These are phyloP conservation scores for Mucor mucedo DNA, from an alignment of 371 early-diverging fungal genomes.

Conservation along the genomic window DNA sequence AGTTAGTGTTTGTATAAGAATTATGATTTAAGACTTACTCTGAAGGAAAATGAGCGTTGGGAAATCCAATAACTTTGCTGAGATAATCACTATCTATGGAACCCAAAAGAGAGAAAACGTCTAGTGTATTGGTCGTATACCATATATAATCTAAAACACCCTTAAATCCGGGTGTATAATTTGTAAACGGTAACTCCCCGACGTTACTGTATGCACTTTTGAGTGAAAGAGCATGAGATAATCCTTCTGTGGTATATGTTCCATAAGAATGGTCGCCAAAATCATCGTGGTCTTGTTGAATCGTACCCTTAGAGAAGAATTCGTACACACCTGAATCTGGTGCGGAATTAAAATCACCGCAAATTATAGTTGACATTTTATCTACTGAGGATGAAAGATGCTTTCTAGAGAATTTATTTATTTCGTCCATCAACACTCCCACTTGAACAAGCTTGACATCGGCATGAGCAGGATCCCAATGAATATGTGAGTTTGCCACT, in stretches of 20 bases:
- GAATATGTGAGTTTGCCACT: conserved; percentile 93
- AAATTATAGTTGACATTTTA: conserved; percentile 73
- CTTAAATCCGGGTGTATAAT: conserved; percentile 90
- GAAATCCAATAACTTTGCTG: conserved; percentile 88
- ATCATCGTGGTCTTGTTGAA: conserved; percentile 85
- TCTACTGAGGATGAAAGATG: conserved; percentile 45
- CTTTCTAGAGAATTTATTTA: conserved; percentile 65
- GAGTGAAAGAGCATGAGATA: conserved; percentile 80
- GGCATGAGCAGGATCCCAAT: conserved; percentile 92
- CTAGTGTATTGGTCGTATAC: conserved; percentile 80
- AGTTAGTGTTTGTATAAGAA: neutral
- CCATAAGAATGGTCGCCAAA: conserved; percentile 85
- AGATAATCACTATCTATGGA: conserved; percentile 86
- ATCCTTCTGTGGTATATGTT: conserved; percentile 83
- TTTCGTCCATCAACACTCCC: conserved; percentile 92
- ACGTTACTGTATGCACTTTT: conserved; percentile 83
- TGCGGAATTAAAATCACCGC: conserved; percentile 98
- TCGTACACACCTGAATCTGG: conserved; percentile 94
- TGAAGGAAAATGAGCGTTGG: conserved; percentile 92
- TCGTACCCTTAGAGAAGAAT: conserved; percentile 72
- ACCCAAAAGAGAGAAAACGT: conserved; percentile 84
- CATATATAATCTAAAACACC: conserved; percentile 99
- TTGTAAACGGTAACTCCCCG: conserved; percentile 90
- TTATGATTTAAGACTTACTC: conserved; percentile 64
- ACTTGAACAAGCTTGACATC: conserved; percentile 99